These are phyloP conservation scores for Ensete ventricosum DNA, from an alignment of 176 grass and related monocot genomes.

Conservation along the genomic window DNA sequence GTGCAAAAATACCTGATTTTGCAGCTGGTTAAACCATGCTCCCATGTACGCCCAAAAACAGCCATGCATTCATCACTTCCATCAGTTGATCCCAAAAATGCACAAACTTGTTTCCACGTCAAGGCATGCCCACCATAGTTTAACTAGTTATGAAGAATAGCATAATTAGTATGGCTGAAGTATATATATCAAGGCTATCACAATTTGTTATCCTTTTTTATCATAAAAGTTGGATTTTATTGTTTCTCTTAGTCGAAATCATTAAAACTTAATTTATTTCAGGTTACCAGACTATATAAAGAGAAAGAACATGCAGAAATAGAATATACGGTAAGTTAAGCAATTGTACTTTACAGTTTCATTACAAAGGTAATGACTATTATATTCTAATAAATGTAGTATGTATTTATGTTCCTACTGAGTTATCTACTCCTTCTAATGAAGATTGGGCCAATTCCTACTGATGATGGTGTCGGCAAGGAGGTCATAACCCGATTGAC, in stretches of 20 bases:
- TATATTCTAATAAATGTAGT: not conserved
- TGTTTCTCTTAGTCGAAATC: not conserved
- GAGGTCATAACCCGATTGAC: conserved; percentile 66
- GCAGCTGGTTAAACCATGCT: too few species aligned
- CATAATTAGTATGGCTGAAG: not conserved
- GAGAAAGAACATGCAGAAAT: conserved; percentile 81
- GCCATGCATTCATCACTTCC: too few species aligned
- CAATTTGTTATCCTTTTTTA: too few species aligned
- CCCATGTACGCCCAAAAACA: too few species aligned
- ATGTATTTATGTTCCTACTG: not conserved
- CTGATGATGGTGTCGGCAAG: conserved; percentile 58
- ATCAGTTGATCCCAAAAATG: too few species aligned
- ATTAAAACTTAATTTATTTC: conserved; percentile 10
- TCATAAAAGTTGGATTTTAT: not conserved
- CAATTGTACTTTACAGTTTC: not conserved
- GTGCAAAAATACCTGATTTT: too few species aligned
- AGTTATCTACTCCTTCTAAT: not conserved
- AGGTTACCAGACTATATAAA: conserved; percentile 89
- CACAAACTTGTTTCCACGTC: too few species aligned
- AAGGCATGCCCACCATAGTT: too few species aligned
- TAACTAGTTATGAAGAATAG: not conserved
- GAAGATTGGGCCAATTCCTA: conserved; percentile 81
- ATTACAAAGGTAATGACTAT: too few species aligned
- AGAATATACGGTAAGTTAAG: conserved; percentile 68
- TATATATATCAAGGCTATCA: not conserved